phyloP scores from a whole-genome alignment of 2,329 filamentous ascomycete genomes.

The Aurifilum marmelostoma region DNA sequence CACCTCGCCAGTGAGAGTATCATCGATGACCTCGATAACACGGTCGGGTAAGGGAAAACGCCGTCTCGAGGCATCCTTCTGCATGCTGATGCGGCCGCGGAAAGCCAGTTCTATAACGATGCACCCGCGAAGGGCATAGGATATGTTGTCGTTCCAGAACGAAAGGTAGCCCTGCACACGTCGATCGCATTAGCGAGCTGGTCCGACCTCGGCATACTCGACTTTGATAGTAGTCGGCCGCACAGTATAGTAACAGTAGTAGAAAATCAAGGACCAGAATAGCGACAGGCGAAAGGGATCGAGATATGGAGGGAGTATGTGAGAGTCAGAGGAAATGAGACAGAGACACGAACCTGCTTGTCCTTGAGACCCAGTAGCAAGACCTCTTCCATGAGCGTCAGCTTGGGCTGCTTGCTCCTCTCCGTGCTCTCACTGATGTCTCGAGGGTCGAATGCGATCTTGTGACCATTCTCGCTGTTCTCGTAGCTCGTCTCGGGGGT shows the following conservation, averaged over 20 bases:
- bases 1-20: constrained; percentile 94
- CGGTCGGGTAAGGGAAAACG: constrained; percentile 92
- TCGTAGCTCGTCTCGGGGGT: constrained; percentile 83
- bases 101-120: constrained; percentile 98
- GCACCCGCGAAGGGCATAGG: constrained; percentile 94
- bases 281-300: too few relatives aligned
- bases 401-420: constrained; percentile 94
- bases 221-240: background rate
- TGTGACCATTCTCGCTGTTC: constrained; percentile 92
- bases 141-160: constrained; percentile 99
- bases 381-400: constrained; percentile 98
- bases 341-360: constrained; percentile 75
- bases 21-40: constrained; percentile 95
- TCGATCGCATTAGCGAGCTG: constrained; percentile 3
- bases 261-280: background rate
- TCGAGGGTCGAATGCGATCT: constrained; percentile 95
- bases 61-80: constrained; percentile 90
- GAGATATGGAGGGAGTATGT: background rate
- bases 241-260: too few relatives aligned
- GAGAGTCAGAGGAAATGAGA: too few relatives aligned
- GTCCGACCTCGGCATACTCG: background rate
- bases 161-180: constrained; percentile 83
- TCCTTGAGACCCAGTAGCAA: constrained; percentile 94
- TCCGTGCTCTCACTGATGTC: constrained; percentile 97
- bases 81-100: constrained; percentile 95